A percentile compares a stretch with the other conserved stretches of the same genome.
These are phyloP conservation scores for Neurospora tetraspora DNA, from an alignment of 495 filamentous ascomycete genomes.

Conservation along the genomic window DNA sequence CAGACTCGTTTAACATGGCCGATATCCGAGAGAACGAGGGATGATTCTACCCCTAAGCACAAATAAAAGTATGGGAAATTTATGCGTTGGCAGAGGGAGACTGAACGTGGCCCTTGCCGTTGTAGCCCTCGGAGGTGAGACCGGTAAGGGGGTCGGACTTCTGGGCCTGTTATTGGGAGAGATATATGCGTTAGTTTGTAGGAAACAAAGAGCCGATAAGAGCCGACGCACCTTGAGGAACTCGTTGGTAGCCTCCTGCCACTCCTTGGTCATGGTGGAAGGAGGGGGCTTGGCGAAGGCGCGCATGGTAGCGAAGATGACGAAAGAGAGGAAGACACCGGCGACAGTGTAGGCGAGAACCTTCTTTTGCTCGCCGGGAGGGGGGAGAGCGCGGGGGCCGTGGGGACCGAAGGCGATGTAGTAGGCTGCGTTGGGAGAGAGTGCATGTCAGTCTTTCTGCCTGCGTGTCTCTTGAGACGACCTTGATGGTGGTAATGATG, in stretches of 20 bases:
- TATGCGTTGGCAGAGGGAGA: conserved; percentile 40
- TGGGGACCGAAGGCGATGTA: conserved; percentile 97
- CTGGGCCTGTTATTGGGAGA: conserved; percentile 47
- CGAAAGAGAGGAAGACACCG: conserved; percentile 50
- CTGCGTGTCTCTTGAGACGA: conserved; percentile 3
- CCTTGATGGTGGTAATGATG: conserved; percentile 6
- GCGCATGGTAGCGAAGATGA: conserved; percentile 56
- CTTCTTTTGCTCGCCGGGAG: conserved; percentile 71
- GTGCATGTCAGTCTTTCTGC: conserved; percentile 1
- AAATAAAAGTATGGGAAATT: conserved; percentile 23
- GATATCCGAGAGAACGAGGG: conserved; percentile 3
- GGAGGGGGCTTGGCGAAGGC: conserved; percentile 57
- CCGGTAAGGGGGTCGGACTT: conserved; percentile 85
- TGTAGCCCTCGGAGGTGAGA: conserved; percentile 69
- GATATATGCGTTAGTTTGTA: not conserved
- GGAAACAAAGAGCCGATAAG: not conserved
- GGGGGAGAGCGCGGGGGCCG: conserved; percentile 71
- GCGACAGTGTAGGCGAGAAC: conserved; percentile 59
- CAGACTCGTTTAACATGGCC: conserved; percentile 9
- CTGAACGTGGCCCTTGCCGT: conserved; percentile 75
- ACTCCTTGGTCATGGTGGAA: conserved; percentile 89
- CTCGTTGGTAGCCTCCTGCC: conserved; percentile 85
- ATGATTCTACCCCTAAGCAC: conserved; percentile 23
- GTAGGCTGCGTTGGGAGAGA: conserved; percentile 57
- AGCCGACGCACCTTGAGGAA: conserved; percentile 60